A percentile compares a stretch with the other conserved stretches of the same genome.
phyloP scores from a whole-genome alignment of 306 rosid genomes.

The Ziziphus jujuba region DNA sequence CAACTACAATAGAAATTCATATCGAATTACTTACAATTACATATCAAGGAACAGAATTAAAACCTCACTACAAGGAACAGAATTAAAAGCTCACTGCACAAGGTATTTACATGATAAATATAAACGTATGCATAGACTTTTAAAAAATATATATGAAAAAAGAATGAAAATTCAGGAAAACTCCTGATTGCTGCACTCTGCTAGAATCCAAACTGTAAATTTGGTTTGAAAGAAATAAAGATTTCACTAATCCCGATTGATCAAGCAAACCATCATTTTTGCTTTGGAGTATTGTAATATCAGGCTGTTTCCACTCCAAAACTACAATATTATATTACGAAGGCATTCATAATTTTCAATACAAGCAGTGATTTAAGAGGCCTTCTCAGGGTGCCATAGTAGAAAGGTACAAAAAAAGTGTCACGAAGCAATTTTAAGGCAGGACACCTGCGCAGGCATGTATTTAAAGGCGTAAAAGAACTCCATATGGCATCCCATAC shows the following conservation, averaged over 20 bases:
- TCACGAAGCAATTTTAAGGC: no score
- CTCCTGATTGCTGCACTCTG: background rate
- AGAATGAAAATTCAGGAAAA: background rate
- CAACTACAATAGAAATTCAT: background rate
- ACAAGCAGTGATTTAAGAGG: no score
- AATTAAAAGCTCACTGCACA: background rate
- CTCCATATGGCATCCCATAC: no score
- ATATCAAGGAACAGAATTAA: background rate
- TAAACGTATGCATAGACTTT: background rate
- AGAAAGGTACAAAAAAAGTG: no score
- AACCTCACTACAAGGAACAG: background rate
- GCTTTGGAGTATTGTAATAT: background rate
- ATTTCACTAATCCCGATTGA: background rate
- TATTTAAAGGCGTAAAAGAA: no score
- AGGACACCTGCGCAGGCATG: no score
- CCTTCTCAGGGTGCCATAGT: no score
- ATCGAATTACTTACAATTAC: background rate
- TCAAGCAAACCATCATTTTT: conserved; percentile 1
- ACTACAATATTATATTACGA: background rate
- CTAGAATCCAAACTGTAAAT: background rate
- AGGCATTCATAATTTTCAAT: background rate
- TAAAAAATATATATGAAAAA: no score
- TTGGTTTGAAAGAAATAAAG: background rate
- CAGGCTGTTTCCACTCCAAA: background rate
- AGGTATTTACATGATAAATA: background rate